phyloP scores from a whole-genome alignment of 2,329 filamentous ascomycete genomes.

The Canariomyces notabilis region DNA sequence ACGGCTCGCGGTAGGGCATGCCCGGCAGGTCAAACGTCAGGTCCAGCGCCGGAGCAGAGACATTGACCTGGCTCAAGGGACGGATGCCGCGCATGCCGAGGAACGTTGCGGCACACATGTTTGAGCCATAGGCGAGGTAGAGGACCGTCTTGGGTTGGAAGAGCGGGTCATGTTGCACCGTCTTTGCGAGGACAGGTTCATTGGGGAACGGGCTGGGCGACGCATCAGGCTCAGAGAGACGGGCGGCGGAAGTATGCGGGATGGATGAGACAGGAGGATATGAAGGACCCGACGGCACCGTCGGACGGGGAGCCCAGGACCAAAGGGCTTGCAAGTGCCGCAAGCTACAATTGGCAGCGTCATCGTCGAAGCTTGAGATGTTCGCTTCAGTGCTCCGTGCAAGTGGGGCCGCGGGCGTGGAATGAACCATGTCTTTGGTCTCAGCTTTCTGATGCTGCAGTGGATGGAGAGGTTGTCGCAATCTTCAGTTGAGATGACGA shows the following conservation, averaged over 20 bases:
- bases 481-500: constrained; percentile 10
- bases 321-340: constrained; percentile 17
- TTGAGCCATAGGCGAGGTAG: constrained; percentile 89
- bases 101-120: constrained; percentile 77
- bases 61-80: constrained; percentile 75
- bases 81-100: constrained; percentile 70
- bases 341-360: constrained; percentile 16
- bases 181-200: constrained; percentile 23
- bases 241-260: constrained; percentile 34
- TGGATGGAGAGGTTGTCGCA: constrained; percentile 7
- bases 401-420: neutral
- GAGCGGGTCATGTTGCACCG: constrained; percentile 23
- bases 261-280: constrained; percentile 28
- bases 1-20: constrained; percentile 81
- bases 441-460: no score
- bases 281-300: constrained; percentile 15
- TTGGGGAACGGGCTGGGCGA: constrained; percentile 18
- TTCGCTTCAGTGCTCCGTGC: neutral
- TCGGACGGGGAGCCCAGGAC: constrained; percentile 11
- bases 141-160: constrained; percentile 50
- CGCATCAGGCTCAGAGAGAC: constrained; percentile 32
- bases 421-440: neutral
- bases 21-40: constrained; percentile 84
- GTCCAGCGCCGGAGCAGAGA: constrained; percentile 70
- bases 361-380: constrained; percentile 8